Base-by-base conservation (phyloP, 2,329 filamentous ascomycete species). In the Hypoxylon sp. region DNA sequence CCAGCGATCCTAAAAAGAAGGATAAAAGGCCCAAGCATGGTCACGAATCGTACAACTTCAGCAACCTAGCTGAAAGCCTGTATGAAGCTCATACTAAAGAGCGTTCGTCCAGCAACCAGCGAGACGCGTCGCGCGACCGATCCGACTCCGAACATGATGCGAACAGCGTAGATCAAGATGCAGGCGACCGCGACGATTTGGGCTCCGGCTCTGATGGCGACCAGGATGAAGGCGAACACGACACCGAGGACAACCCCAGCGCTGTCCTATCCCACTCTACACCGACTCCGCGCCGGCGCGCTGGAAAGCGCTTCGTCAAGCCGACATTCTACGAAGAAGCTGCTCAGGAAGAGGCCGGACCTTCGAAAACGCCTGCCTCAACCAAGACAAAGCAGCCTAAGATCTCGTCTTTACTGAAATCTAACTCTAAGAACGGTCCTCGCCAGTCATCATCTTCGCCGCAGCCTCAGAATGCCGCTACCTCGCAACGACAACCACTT, bases 271-370 rank as follows among this genome's bases (percentile, higher is more conserved):
- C 29, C 13, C 13, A 4, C 17, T 7, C 29, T 33, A 15, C 29
- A 4, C 11, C 29, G 3, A 33, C 13, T 3, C n/a, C 31, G 15
- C 4, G n/a, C 7, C 5, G 5, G 5, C 31, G 31, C 7, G 51
- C 63, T 31, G 64, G 66, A 43, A 73, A 69, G 27, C 69, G 70
- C 31, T 40, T 67, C 7, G 65, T 48, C 3, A 72, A 72, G 33
- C 55, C 56, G 2, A 58, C 66, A 20, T 72, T 68, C 47, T 67
- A 60, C n/a, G 61, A 61, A 20, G 55, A 51, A 15, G 38, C 38
- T 21, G 43, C 43, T 15, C 48, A 63, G 6, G 58, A 31, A 8
- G 48, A 58, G 15, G 24, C 41, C n/a, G 46, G 13, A 11, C 3
- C 27, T 11, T 11, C 3, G 3, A 29, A 29, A 11, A 29, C 27